Evolutionary conservation across 2,329 filamentous ascomycete genomes (phyloP), one percentile per base, ranked within the genome.

Genomic region (Aspergillus arachidicola): DNA sequence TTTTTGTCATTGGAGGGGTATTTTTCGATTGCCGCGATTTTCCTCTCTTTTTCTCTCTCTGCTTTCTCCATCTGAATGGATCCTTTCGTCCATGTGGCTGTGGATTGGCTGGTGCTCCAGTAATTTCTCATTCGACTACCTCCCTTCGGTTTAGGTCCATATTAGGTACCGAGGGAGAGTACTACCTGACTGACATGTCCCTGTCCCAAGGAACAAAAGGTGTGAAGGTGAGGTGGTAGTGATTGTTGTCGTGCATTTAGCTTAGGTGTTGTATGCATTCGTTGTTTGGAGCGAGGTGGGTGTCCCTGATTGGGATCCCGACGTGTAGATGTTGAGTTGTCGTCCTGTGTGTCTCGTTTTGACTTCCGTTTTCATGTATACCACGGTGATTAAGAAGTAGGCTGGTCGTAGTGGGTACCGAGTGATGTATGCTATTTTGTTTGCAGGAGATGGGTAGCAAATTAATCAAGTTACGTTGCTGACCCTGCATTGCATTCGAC

Each of bases 191-290:
- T 54, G 51, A 36, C 32, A 28, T 51, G 32, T 26, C 23, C 51
- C 51, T 26, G 51, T 26, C 26, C 19, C 38, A 4, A 10, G 16
- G 38, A 41, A n/a, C 7, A 41, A 3, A 38, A 26, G 11, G 32
- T 6, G 11, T 16, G 26, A 38, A 19, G 21, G 14, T 55, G 51
- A 55, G 51, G 51, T 55, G 51, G 51, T 26, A 55, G 51, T 55
- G 51, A 55, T 55, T 55, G 51, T 55, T 55, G 51, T 55, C 51
- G 32, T 55, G 51, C 51, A 55, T n/a, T 19, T 55, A 14, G 32
- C 30, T 30, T 32, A 30, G 14, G 46, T 51, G 32, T 55, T 55
- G n/a, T 38, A 38, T 55, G 51, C 23, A 55, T 55, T 55, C 32
- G 51, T 55, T 55, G 51, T 23, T 36, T n/a, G 32, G 16, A 38